Base-by-base conservation (phyloP, 352 stramenopile genomes). In the Phytophthora tubulina region DNA sequence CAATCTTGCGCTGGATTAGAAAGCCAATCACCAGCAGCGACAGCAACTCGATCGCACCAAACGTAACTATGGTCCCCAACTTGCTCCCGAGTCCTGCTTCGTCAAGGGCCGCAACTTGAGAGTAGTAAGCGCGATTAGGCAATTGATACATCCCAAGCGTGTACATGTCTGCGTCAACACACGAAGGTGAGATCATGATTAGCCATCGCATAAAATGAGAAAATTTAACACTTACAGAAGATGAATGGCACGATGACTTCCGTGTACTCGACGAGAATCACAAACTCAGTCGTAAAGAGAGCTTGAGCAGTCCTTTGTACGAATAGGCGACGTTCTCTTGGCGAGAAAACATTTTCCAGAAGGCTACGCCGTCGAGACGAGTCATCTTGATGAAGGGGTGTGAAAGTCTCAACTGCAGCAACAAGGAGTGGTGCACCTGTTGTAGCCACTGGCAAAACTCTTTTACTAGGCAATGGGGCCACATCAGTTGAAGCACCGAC, bases 161-260 rank as follows among this genome's bases (percentile, higher is more conserved):
- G 56, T 54, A 63, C 56, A 45, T 54, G 8, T 15, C 56, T 63
- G 27, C 2, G 38, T 48, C 27, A 35, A 1, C 21, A 48, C 3
- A 39, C 17, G 4, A 35, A 35, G 11, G 15, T 33, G 2, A 63
- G 9, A 31, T 27, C 21, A 27, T 27, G 21, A 27, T 27, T 27
- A 27, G 21, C 21, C 21, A 27, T 27, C 21, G 21, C 21, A 44
- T 7, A 35, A 51, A 13, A 35, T 52, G 10, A 8, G 10, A 21
- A 44, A 21, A 11, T n/a, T 5, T 2, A 52, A 14, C 15, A 35
- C 41, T 53, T 63, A 63, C 56, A 53, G 41, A 38, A 54, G 31
- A 63, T 63, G 41, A 63, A 63, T 3, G 42, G 41, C 6, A 63
- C 56, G n/a, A 63, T 54, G 15, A 63, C 41, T 45, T 63, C 41